These are phyloP conservation scores for Ophiostoma australiae DNA, from an alignment of 2,329 filamentous ascomycete genomes.

Conservation along the genomic window DNA sequence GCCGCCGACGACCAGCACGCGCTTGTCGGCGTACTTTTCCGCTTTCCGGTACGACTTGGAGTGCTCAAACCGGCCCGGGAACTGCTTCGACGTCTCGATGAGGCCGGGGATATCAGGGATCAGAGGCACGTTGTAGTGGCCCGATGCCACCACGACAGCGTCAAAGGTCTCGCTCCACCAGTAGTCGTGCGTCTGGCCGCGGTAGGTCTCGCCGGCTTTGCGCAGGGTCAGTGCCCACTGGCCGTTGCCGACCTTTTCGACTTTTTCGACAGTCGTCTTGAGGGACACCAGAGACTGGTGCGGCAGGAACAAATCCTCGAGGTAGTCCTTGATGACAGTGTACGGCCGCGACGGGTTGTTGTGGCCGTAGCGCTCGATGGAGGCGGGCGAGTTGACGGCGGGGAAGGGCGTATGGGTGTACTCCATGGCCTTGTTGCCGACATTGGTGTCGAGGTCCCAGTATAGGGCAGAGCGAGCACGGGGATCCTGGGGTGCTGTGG, in stretches of 20 bases:
- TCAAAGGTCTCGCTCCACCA: constrained; percentile 51
- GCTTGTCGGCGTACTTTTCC: constrained; percentile 50
- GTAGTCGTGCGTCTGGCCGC: constrained; percentile 38
- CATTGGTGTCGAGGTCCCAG: constrained; percentile 51
- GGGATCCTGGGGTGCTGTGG: not conserved
- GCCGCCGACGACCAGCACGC: constrained; percentile 57
- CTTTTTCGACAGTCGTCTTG: constrained; percentile 57
- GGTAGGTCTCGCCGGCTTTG: constrained; percentile 22
- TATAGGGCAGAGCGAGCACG: constrained; percentile 13
- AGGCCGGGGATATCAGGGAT: constrained; percentile 44
- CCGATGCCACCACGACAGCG: constrained; percentile 53
- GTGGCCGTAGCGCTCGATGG: constrained; percentile 46
- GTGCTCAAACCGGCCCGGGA: constrained; percentile 50
- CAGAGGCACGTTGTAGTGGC: constrained; percentile 62
- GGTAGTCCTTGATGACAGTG: constrained; percentile 50
- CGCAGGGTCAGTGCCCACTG: constrained; percentile 51
- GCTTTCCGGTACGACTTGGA: constrained; percentile 50
- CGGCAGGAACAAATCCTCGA: constrained; percentile 44
- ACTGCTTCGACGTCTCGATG: constrained; percentile 40
- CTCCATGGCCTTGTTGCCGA: constrained; percentile 56
- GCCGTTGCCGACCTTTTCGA: constrained; percentile 41
- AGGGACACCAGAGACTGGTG: constrained; percentile 36
- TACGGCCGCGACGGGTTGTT: constrained; percentile 51
- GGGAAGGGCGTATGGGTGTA: constrained; percentile 37
- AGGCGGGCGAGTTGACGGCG: constrained; percentile 19